Evolutionary conservation across 331 rosid species (phyloP).

Genomic region (Spiraea crenata): DNA sequence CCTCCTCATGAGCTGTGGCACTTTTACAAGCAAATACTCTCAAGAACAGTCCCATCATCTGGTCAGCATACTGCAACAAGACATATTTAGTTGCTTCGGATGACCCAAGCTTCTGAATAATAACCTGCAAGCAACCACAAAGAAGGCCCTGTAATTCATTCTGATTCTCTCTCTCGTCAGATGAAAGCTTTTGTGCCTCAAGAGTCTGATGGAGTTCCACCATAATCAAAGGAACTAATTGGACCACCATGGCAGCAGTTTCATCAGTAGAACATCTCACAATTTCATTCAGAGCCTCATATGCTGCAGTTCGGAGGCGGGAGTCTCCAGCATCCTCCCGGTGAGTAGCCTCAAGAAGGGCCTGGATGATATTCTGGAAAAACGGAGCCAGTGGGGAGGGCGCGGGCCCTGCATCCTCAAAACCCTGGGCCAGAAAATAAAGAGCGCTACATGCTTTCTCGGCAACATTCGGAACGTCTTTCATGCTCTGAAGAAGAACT

Average conservation of each 20-base stretch:
- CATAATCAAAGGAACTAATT: slow-evolving; percentile 65
- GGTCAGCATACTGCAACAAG: slow-evolving; percentile 70
- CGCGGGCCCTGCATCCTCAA: slow-evolving; percentile 55
- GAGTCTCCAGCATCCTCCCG: slow-evolving; percentile 80
- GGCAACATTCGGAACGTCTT: slow-evolving; percentile 82
- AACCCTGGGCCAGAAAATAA: slow-evolving; percentile 83
- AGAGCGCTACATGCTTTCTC: slow-evolving; percentile 90
- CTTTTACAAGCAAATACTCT: slow-evolving; percentile 77
- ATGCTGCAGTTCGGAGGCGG: slow-evolving; percentile 82
- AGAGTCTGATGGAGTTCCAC: slow-evolving; percentile 70
- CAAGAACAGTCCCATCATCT: slow-evolving; percentile 69
- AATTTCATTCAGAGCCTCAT: slow-evolving; percentile 78
- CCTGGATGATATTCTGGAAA: slow-evolving; percentile 62
- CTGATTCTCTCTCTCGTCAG: slow-evolving; percentile 63
- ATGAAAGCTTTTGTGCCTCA: slow-evolving; percentile 47
- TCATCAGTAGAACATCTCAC: slow-evolving; percentile 83
- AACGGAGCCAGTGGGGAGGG: slow-evolving; percentile 66
- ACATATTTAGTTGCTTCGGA: slow-evolving; percentile 57
- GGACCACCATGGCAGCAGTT: slow-evolving; percentile 66
- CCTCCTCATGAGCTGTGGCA: slow-evolving; percentile 88
- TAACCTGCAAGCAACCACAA: slow-evolving; percentile 89
- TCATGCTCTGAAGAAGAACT: slow-evolving; percentile 83
- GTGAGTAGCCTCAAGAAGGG: slow-evolving; percentile 69
- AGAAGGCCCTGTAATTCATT: slow-evolving; percentile 83
- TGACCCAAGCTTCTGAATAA: slow-evolving; percentile 76